These are phyloP conservation scores for Phyllosticta citriasiana DNA, from an alignment of 2,329 filamentous ascomycete species.

Conservation along the genomic window DNA sequence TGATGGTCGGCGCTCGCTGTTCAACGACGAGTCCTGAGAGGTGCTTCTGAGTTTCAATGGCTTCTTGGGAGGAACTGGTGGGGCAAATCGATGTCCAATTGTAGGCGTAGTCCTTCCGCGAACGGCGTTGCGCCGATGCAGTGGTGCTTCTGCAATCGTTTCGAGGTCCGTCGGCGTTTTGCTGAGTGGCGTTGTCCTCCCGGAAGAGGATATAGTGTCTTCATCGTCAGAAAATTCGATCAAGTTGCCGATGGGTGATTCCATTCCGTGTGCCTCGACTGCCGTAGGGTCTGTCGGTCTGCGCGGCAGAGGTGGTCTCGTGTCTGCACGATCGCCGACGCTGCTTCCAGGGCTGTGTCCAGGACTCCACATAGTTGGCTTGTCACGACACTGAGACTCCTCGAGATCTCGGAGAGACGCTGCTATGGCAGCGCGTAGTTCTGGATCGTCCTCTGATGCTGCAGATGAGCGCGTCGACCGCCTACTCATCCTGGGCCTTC, in stretches of 20 bases:
- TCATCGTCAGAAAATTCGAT: slow-evolving; percentile 41
- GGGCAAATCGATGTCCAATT: not conserved
- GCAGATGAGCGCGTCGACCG: slow-evolving; percentile 13
- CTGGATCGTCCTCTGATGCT: slow-evolving; percentile 34
- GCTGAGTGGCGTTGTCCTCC: slow-evolving; percentile 14
- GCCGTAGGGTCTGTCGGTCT: slow-evolving; percentile 18
- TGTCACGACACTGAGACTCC: slow-evolving; percentile 18
- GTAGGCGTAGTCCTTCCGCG: slow-evolving; percentile 4
- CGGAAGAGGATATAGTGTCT: slow-evolving; percentile 6
- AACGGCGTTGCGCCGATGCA: slow-evolving; percentile 12
- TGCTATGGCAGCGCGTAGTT: slow-evolving; percentile 38
- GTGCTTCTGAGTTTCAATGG: slow-evolving; percentile 29
- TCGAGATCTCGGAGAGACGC: slow-evolving; percentile 38
- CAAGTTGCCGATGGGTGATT: slow-evolving; percentile 26
- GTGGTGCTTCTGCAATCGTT: slow-evolving; percentile 13
- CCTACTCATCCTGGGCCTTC: slow-evolving; percentile 11
- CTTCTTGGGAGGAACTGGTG: slow-evolving; percentile 15
- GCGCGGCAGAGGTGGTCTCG: slow-evolving; percentile 29
- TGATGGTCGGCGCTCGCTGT: slow-evolving; percentile 13
- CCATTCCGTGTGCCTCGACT: slow-evolving; percentile 16
- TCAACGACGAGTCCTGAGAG: slow-evolving; percentile 18
- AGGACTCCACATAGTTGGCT: slow-evolving; percentile 17
- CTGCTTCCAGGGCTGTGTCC: slow-evolving; percentile 23
- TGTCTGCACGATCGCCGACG: slow-evolving; percentile 24
- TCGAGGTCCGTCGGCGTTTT: slow-evolving; percentile 12